Evolutionary conservation across 2,329 filamentous ascomycete species (phyloP).

Genomic region (Pseudonectria foliicola): DNA sequence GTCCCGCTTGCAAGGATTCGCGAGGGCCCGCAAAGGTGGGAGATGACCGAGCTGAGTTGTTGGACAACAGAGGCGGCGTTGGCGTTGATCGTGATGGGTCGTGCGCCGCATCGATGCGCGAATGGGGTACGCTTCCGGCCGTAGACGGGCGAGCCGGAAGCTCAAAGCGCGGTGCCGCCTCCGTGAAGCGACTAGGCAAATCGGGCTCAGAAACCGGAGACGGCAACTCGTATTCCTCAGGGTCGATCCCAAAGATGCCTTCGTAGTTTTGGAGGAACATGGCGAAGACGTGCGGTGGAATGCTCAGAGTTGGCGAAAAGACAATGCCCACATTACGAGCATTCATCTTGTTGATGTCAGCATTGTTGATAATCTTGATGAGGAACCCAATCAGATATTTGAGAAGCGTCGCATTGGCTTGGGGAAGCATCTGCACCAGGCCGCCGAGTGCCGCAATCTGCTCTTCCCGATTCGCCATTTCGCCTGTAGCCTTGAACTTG

Average conservation of each 20-base stretch:
- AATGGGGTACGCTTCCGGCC: conserved; percentile 42
- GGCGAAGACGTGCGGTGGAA: conserved; percentile 89
- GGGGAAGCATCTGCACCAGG: conserved; percentile 73
- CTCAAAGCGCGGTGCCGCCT: conserved; percentile 26
- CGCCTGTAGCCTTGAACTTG: conserved; percentile 79
- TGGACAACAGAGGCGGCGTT: conserved; percentile 41
- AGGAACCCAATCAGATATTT: conserved; percentile 82
- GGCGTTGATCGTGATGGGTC: conserved; percentile 34
- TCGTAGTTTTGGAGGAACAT: conserved; percentile 88
- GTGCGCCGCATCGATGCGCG: conserved; percentile 25
- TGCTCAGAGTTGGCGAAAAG: conserved; percentile 94
- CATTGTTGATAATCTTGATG: conserved; percentile 85
- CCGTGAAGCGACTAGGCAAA: conserved; percentile 20
- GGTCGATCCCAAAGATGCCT: conserved; percentile 69
- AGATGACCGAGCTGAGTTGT: conserved; percentile 28
- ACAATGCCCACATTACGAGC: conserved; percentile 96
- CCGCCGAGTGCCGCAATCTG: conserved; percentile 71
- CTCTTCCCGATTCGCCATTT: conserved; percentile 65
- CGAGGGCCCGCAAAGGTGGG: conserved; percentile 29
- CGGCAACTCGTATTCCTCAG: conserved; percentile 56
- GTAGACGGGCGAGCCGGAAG: conserved; percentile 42
- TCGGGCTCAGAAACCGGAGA: conserved; percentile 35
- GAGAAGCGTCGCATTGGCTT: conserved; percentile 72
- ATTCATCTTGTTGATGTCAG: conserved; percentile 94
- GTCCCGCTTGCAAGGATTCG: no score